Conservation (phyloP, 805 yeast species). For the Pichia phayaonensis region DNA sequence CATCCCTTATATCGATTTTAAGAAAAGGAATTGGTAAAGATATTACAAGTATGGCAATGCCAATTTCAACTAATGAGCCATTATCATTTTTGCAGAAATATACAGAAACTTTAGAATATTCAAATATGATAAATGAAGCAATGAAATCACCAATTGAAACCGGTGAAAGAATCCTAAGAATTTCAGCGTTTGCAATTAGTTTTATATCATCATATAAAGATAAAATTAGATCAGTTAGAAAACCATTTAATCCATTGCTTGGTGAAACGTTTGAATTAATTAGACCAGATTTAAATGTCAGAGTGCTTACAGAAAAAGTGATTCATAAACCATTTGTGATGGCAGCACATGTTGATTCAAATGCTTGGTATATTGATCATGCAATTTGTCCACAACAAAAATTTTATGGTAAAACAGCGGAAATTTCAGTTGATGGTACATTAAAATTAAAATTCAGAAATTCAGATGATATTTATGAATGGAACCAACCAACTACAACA, state of each 20-base stretch:
- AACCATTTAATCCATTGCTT: constrained; percentile 89
- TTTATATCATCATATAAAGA: constrained; percentile 62
- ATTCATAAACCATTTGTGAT: constrained; percentile 73
- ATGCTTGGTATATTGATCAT: constrained; percentile 58
- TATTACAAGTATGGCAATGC: constrained; percentile 78
- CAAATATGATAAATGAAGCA: constrained; percentile 58
- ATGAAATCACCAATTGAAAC: constrained; percentile 37
- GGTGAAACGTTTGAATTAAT: constrained; percentile 93
- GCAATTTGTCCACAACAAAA: constrained; percentile 74
- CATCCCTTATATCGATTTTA: constrained; percentile 69
- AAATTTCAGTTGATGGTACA: constrained; percentile 68
- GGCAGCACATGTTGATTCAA: constrained; percentile 69
- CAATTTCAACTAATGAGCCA: constrained; percentile 92
- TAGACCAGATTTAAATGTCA: constrained; percentile 69
- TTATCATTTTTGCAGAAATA: constrained; percentile 71
- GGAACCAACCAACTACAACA: constrained; percentile 77
- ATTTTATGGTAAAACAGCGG: constrained; percentile 93
- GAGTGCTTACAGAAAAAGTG: constrained; percentile 80
- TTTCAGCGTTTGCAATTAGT: constrained; percentile 80
- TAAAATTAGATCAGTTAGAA: constrained; percentile 69
- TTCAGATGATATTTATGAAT: constrained; percentile 68
- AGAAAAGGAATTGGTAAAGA: constrained; percentile 93
- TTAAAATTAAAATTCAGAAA: constrained; percentile 43
- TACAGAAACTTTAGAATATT: constrained; percentile 74
- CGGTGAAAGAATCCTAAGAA: constrained; percentile 53